Evolutionary conservation across 768 basidiomycete species (phyloP), one percentile per base, ranked within the genome.

Genomic region (Grammothele lineata): DNA sequence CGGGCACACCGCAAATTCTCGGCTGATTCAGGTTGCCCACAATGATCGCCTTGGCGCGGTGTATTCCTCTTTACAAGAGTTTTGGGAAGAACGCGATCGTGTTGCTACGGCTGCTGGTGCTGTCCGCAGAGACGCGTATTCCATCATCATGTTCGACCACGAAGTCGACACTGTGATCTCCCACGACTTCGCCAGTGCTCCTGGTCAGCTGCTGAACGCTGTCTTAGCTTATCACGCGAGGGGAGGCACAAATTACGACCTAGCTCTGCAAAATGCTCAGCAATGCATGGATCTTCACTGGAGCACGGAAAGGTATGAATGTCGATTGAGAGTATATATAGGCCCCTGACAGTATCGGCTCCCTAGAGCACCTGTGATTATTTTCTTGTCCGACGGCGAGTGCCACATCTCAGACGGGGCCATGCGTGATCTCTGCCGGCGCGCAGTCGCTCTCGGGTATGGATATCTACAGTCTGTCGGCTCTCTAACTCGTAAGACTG

Each of bases 301-400:
- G 80, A 77, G 68, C 37, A 70, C 71, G 0, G 75, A 80, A 46
- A 65, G 75, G 80, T 74, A 43, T 24, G 51, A 22, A 19, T 11
- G 8, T 5, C 15, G 9, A 2, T 33, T 5, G 2, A 10, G 37
- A 33, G 15, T 1, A 5, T 1, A 1, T 15, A 4, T 5, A 4
- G 18, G 32, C 19, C 19, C 11, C 23, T 8, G 18, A 14, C 8
- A 19, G 3, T 26, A 37, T 5, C 24, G 18, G 4, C 26, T 22
- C 1, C n/a, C 17, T 27, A 51, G 44, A 8, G 17, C 45, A 3
- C 50, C 80, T 0, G 69, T 80, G 5, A 62, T 81, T 12, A 70
- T 81, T 40, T 82, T 81, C 61, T 65, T 80, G 7, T 81, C 80
- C 2, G 80, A 79, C 47, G 80, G 80, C 1, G 70, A 77, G 62